Base-by-base conservation (phyloP, 306 rosid species). In the Lathyrus sativus region DNA sequence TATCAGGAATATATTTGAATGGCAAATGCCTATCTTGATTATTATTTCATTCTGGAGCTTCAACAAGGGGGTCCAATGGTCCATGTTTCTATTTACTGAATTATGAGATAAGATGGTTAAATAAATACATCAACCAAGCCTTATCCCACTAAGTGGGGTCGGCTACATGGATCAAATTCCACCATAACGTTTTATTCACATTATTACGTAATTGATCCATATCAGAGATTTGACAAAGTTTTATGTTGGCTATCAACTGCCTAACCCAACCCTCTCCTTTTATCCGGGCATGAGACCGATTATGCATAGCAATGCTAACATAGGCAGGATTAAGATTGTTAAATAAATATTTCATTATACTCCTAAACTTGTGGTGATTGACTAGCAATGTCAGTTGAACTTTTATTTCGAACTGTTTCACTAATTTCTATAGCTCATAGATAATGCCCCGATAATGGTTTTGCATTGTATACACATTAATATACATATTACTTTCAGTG, bases 371-470 rank as follows among this genome's bases (percentile, higher is more conserved):
- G 26, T 55, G 33, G 26, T 55, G 33, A 29, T 71, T 74, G 26
- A 71, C 45, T 38, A 12, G 49, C 69, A 5, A 41, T 65, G 54
- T 31, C 44, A 44, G 59, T 65, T 45, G 13, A 68, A 39, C 22
- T 44, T 68, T 50, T 24, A 35, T 77, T 69, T 77, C 45, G 50
- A 77, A 44, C 37, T n/a, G 70, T 70, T 51, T 35, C 71, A 50
- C 43, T 57, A 56, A 33, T 28, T 79, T 68, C 7, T 50, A 22
- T 68, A 11, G 70, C 65, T 53, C 48, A 14, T 46, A 41, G 53
- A 17, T 53, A 28, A 37, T 45, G 48, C 22, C 46, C 42, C 14
- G 11, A 4, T 14, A 42, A 33, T 65, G 53, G 12, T 54, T 70
- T 74, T 56, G 12, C 65, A 19, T 41, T 42, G 19, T 44, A 11